These are phyloP conservation scores for Ogataea pilisensis DNA, from an alignment of 805 yeast species.

Conservation along the genomic window DNA sequence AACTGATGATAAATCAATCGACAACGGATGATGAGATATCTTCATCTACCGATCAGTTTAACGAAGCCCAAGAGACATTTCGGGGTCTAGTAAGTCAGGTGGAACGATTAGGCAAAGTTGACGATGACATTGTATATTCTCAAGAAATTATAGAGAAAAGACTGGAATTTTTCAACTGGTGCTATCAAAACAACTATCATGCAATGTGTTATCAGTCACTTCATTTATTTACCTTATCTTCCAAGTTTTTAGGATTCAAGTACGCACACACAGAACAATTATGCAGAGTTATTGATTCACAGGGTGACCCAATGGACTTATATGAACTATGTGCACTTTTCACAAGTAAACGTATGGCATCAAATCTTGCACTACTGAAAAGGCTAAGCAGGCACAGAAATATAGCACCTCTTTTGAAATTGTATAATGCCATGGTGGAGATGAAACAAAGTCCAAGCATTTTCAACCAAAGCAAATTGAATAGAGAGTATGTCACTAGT, in stretches of 20 bases:
- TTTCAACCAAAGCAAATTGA: not conserved
- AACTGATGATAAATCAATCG: too few species aligned
- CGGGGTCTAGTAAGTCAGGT: not conserved
- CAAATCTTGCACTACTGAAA: slow-evolving; percentile 1
- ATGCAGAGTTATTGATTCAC: slow-evolving; percentile 18
- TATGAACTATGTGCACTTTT: slow-evolving; percentile 13
- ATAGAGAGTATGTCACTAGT: not conserved
- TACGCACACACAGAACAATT: slow-evolving; percentile 9
- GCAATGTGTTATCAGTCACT: slow-evolving; percentile 11
- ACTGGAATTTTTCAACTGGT: slow-evolving; percentile 18
- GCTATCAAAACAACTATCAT: slow-evolving; percentile 16
- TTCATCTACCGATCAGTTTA: too few species aligned
- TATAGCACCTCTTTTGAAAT: not conserved
- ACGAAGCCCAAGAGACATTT: slow-evolving; percentile 6
- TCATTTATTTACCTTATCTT: slow-evolving; percentile 3
- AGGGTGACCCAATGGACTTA: slow-evolving; percentile 19
- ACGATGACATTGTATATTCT: not conserved
- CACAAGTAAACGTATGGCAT: slow-evolving; percentile 2
- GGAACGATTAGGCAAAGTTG: not conserved
- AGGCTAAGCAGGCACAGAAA: not conserved
- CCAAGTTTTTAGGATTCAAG: slow-evolving; percentile 14
- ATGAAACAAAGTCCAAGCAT: not conserved
- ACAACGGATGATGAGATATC: too few species aligned
- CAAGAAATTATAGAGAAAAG: slow-evolving; percentile 10
- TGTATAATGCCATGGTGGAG: not conserved